These are phyloP conservation scores for Sporothrix mexicana DNA, from an alignment of 2,329 filamentous ascomycete species.

Conservation along the genomic window DNA sequence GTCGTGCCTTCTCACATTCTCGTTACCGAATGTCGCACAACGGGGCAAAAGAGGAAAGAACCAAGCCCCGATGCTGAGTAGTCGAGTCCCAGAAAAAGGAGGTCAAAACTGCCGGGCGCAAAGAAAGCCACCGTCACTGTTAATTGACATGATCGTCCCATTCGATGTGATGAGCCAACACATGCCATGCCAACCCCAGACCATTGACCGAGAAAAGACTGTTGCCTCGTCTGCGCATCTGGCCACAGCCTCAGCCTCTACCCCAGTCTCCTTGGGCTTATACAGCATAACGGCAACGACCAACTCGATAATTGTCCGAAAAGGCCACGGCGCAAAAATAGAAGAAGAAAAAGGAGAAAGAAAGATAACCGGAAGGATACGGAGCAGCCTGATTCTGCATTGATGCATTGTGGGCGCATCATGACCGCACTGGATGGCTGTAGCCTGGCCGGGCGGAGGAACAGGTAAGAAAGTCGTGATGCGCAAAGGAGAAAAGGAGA, in stretches of 20 bases:
- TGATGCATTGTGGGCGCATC: no score
- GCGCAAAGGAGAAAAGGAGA: no score
- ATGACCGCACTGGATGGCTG: neutral
- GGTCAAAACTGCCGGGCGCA: neutral
- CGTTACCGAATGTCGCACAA: conserved; percentile 4
- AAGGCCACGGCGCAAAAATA: neutral
- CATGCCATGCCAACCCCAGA: neutral
- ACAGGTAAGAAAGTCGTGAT: neutral
- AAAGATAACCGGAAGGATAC: neutral
- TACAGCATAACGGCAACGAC: no score
- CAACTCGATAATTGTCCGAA: neutral
- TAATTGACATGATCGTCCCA: neutral
- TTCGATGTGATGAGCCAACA: neutral
- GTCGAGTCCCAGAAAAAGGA: neutral
- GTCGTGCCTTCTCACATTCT: conserved; percentile 11
- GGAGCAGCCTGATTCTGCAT: neutral
- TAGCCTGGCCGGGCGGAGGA: conserved; percentile 7
- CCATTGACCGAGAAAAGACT: neutral
- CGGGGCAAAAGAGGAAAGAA: conserved; percentile 15
- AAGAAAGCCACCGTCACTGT: neutral
- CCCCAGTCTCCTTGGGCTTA: neutral
- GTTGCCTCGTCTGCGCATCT: neutral
- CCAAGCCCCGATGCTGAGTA: neutral
- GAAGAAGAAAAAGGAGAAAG: no score
- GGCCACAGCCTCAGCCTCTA: neutral